phyloP scores from a whole-genome alignment of 1,139 yeast genomes.

The Hyphopichia fennica region DNA sequence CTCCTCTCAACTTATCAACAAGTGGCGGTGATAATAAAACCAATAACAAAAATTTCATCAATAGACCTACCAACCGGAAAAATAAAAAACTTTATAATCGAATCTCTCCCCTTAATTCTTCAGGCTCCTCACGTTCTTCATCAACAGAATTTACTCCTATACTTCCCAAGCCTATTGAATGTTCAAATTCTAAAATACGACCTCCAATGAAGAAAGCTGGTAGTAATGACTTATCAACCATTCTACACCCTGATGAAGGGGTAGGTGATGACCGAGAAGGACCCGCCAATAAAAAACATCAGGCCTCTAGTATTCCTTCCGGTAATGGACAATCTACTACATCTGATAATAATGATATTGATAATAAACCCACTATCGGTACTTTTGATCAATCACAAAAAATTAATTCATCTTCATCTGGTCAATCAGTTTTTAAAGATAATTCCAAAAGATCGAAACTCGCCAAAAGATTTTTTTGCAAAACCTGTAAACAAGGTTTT shows the following conservation, averaged over 20 bases:
- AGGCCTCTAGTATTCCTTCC: too few species aligned
- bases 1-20: too few species aligned
- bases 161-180: not conserved
- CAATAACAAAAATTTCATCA: too few species aligned
- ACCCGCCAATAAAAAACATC: not conserved
- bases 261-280: not conserved
- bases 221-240: not conserved
- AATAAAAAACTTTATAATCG: too few species aligned
- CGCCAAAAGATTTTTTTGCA: constrained; percentile 47
- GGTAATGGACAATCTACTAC: too few species aligned
- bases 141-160: too few species aligned
- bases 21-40: too few species aligned
- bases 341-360: too few species aligned
- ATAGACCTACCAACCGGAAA: too few species aligned
- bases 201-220: not conserved
- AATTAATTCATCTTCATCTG: not conserved
- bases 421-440: not conserved
- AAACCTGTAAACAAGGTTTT: constrained; percentile 60
- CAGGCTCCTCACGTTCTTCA: too few species aligned
- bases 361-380: not conserved
- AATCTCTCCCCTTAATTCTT: too few species aligned
- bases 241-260: not conserved
- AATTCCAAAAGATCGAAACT: constrained; percentile 6
- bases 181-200: not conserved
- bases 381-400: not conserved